phyloP scores from a whole-genome alignment of 163 green algal species.

The Chloromonas sp. region DNA sequence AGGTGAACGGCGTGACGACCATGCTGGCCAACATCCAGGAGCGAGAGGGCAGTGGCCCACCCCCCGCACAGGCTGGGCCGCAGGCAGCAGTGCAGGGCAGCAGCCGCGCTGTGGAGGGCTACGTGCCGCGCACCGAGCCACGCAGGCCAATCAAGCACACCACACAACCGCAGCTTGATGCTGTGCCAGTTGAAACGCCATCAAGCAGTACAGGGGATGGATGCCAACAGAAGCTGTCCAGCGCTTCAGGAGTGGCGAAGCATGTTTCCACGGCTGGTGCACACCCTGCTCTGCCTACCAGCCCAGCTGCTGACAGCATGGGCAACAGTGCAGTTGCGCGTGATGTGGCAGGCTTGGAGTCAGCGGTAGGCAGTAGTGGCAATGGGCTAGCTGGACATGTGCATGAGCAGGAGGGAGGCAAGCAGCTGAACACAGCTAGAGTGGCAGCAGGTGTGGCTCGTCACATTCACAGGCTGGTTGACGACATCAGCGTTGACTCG shows the following conservation, averaged over 20 bases:
- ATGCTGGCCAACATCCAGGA: slow-evolving; percentile 41
- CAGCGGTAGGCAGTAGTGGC: background rate
- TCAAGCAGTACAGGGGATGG: no score
- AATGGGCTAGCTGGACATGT: no score
- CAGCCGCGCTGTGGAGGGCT: slow-evolving; percentile 39
- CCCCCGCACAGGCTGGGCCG: slow-evolving; percentile 11
- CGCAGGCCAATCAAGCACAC: background rate
- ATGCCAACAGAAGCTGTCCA: no score
- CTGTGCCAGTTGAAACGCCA: no score
- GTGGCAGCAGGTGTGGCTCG: no score
- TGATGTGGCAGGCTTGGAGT: background rate
- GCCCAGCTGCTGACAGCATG: background rate
- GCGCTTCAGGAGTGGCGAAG: no score
- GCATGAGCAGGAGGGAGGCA: no score
- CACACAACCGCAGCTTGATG: no score
- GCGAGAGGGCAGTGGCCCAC: background rate
- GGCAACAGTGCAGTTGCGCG: background rate
- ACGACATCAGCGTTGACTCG: no score
- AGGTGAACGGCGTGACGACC: slow-evolving; percentile 33
- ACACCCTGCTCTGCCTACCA: background rate
- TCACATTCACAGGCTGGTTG: no score
- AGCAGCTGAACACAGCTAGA: no score
- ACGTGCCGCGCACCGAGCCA: slow-evolving; percentile 22
- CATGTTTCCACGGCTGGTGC: background rate
- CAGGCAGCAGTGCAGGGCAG: background rate